phyloP scores from a whole-genome alignment of 83 land plant species.

The Thuja plicata region DNA sequence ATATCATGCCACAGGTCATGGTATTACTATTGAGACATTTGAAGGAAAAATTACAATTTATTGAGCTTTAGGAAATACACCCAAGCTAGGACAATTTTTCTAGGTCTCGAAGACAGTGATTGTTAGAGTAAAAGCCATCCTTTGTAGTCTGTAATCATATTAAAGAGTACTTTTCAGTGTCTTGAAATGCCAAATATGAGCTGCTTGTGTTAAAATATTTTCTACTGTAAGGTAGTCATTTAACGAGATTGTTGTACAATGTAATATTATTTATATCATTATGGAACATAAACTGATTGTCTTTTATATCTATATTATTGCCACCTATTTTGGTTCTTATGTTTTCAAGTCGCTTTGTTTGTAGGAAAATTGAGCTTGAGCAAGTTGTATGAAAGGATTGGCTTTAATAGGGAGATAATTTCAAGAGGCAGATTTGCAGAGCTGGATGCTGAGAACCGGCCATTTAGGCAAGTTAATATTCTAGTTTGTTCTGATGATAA shows the following conservation, averaged over 20 bases:
- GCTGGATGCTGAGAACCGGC: constrained; percentile 79
- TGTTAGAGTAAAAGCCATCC: not conserved
- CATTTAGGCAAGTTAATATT: constrained; percentile 59
- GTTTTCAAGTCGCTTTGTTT: not conserved
- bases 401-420: constrained; percentile 89
- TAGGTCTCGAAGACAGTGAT: not conserved
- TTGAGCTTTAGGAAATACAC: not conserved
- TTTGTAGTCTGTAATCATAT: not conserved
- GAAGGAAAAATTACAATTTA: not conserved
- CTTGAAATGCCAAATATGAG: not conserved
- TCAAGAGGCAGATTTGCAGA: constrained; percentile 93
- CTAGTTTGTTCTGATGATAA: constrained; percentile 2
- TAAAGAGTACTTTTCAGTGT: not conserved
- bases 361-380: constrained; percentile 47
- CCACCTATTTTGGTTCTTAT: not conserved
- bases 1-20: not conserved
- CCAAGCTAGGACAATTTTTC: not conserved
- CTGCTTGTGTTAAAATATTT: not conserved
- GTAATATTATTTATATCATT: not conserved
- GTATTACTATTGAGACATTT: not conserved
- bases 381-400: constrained; percentile 64
- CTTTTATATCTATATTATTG: not conserved
- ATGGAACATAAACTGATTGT: not conserved
- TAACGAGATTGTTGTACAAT: not conserved
- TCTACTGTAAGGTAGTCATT: not conserved